Base-by-base conservation (phyloP, 2,329 filamentous ascomycete species). In the Colletotrichum camelliae region DNA sequence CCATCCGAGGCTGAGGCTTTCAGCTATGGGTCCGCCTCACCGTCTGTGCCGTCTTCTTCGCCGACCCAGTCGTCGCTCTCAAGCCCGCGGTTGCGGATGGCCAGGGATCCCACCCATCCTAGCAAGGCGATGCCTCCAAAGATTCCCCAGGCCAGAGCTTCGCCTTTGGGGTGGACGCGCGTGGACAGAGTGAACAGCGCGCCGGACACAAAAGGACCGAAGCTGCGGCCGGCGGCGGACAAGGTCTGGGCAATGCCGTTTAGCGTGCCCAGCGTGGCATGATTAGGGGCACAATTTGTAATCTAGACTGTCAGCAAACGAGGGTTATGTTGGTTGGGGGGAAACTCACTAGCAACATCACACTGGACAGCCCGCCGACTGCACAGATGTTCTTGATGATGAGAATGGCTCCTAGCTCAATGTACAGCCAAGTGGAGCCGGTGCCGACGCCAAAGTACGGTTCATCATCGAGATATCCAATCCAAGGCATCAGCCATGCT, bases 231-330 rank as follows among this genome's bases (percentile, higher is more conserved):
- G 0, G 95, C 95, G 0, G 97, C 97, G 0, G 95, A 98, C 1
- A 99, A 91, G 0, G 96, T 98, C 84, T 99, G 97, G 0, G 97
- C 97, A 37, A 98, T 90, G 12, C 97, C 97, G 81, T 99, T 98
- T 31, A 99, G 89, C 0, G 95, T 96, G 4, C 97, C 97, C 0
- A 99, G 90, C 1, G 95, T 96, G 7, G 94, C 93, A 83, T 96
- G 91, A 9, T 96, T 95, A 0, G 96, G 95, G 0, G 96, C 95
- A 1, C 95, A 97, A 80, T 99, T 99, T 48, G 96, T 98, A 79
- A 99, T 96, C 94, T 96, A 77, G 2, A 9, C 12, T 13, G 35
- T 77, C 16, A 33, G 18, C 15, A 60, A 31, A 68, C 71, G 13
- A 7, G 2, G n/a, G 9, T 4, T 7, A 10, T 4, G 37, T 12